Conservation (phyloP, 164 flowering plant species). For the Buxus sempervirens region DNA sequence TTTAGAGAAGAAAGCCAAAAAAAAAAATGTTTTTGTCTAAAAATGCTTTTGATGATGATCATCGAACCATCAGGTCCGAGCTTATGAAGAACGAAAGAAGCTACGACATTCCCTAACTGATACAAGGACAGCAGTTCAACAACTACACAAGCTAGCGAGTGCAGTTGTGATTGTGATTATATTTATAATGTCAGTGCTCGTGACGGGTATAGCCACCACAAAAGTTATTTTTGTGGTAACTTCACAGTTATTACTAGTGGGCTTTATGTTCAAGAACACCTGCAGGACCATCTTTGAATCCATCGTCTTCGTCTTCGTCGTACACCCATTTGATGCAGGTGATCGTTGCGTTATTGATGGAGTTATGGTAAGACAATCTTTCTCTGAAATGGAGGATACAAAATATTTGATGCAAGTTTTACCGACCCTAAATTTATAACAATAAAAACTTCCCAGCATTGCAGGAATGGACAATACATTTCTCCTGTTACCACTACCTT, state of each 20-base stretch:
- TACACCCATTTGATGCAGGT: slow-evolving; percentile 68
- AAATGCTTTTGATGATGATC: not conserved
- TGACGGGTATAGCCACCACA: slow-evolving; percentile 45
- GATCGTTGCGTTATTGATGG: slow-evolving; percentile 61
- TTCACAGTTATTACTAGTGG: slow-evolving; percentile 42
- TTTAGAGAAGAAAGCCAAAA: too few relatives aligned
- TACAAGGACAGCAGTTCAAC: slow-evolving; percentile 56
- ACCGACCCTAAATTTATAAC: too few relatives aligned
- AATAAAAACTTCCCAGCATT: too few relatives aligned
- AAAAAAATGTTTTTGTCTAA: too few relatives aligned
- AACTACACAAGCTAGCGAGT: slow-evolving; percentile 45
- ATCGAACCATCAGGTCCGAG: slow-evolving; percentile 36
- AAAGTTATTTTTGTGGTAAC: slow-evolving; percentile 38
- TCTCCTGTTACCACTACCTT: too few relatives aligned
- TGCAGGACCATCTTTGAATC: slow-evolving; percentile 53
- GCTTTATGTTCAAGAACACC: slow-evolving; percentile 45
- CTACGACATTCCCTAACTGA: slow-evolving; percentile 54
- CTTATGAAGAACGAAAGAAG: slow-evolving; percentile 41
- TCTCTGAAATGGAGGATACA: too few relatives aligned
- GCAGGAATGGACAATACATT: too few relatives aligned
- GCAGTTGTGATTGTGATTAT: slow-evolving; percentile 36
- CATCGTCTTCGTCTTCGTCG: slow-evolving; percentile 54
- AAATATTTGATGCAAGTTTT: not conserved
- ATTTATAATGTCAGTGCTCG: slow-evolving; percentile 32
- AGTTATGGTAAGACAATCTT: slow-evolving; percentile 38